Base-by-base conservation (phyloP, 2,329 filamentous ascomycete species). In the Epichloe baconii region DNA sequence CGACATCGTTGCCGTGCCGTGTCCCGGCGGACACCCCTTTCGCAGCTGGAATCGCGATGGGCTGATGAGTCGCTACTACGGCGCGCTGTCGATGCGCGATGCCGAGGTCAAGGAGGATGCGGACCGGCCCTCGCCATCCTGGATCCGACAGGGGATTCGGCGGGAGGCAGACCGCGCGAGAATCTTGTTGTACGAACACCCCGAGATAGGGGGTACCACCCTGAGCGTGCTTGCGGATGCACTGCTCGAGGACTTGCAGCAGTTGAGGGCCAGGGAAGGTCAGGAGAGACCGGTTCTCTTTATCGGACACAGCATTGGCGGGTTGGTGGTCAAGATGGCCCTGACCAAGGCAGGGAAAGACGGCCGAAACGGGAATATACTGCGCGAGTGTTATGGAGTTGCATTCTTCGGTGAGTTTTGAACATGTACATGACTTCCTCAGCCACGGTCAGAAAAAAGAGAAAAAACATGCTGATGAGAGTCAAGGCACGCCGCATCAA, bases 281-380 rank as follows among this genome's bases (percentile, higher is more conserved):
- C 59, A 61, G 19, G 63, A 62, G 42, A 71, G 79, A 5, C 80
- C 79, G 0, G 57, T 83, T 2, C 71, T 83, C 53, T 80, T 83
- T 58, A 69, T 83, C 12, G 79, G 72, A 11, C 80, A 83, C 52
- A 80, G 79, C 45, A 69, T 82, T 5, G 80, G 80, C 1, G 80
- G 80, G 0, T 59, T 83, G 26, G 76, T 82, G 1, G 74, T 75
- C 6, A 83, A 83, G 65, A 66, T 73, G 57, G 77, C 76, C 2
- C 58, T 83, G 42, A 68, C 75, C 7, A 74, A 70, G 56, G 75
- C 76, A 3, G 68, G 63, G 38, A 59, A 66, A 17, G 62, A 63
- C 26, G 53, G 64, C 0, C 59, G 61, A 3, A 70, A 72, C 54
- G 67, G 67, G 45, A 62, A 66, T 3, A 70, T 82, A 12, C 64